These are phyloP conservation scores for Juglanconis juglandina DNA, from an alignment of 2,329 filamentous ascomycete genomes.

Conservation along the genomic window DNA sequence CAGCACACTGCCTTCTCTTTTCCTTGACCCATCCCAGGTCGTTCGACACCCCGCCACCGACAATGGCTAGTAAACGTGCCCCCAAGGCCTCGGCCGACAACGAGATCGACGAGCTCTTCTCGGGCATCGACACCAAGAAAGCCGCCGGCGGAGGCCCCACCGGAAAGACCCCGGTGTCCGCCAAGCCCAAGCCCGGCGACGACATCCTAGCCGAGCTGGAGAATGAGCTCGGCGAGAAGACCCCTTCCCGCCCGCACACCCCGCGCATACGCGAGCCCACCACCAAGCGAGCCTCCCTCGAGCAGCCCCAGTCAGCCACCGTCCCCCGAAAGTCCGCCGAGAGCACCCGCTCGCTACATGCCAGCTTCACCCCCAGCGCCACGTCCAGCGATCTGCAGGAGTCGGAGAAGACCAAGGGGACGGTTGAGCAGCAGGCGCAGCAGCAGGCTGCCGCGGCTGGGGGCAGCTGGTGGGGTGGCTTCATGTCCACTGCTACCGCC, in stretches of 20 bases:
- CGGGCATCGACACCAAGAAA: slow-evolving; percentile 54
- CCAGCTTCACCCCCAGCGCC: slow-evolving; percentile 67
- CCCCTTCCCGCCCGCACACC: slow-evolving; percentile 76
- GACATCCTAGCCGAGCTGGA: slow-evolving; percentile 88
- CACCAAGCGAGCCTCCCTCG: slow-evolving; percentile 61
- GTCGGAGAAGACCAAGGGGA: slow-evolving; percentile 46
- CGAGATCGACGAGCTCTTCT: slow-evolving; percentile 64
- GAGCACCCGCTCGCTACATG: slow-evolving; percentile 67
- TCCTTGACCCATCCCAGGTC: neutral
- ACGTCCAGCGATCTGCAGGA: slow-evolving; percentile 61
- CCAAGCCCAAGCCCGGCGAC: slow-evolving; percentile 50
- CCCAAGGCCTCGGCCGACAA: slow-evolving; percentile 56
- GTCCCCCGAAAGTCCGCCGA: slow-evolving; percentile 70
- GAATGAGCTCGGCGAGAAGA: slow-evolving; percentile 67
- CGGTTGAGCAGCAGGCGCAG: slow-evolving; percentile 40
- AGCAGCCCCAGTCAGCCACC: slow-evolving; percentile 43
- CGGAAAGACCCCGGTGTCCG: slow-evolving; percentile 41
- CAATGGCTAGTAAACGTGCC: slow-evolving; percentile 59
- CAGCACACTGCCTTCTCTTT: neutral
- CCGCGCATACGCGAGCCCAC: slow-evolving; percentile 63
- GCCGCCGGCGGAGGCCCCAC: slow-evolving; percentile 46
- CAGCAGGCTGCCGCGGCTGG: slow-evolving; percentile 35
- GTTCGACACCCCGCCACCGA: slow-evolving; percentile 8
- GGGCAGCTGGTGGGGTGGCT: slow-evolving; percentile 85
- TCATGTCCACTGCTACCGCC: slow-evolving; percentile 79